Evolutionary conservation across 1,139 yeast genomes (phyloP), one percentile per base, ranked within the genome.

Genomic region (Geotrichum restrictum): DNA sequence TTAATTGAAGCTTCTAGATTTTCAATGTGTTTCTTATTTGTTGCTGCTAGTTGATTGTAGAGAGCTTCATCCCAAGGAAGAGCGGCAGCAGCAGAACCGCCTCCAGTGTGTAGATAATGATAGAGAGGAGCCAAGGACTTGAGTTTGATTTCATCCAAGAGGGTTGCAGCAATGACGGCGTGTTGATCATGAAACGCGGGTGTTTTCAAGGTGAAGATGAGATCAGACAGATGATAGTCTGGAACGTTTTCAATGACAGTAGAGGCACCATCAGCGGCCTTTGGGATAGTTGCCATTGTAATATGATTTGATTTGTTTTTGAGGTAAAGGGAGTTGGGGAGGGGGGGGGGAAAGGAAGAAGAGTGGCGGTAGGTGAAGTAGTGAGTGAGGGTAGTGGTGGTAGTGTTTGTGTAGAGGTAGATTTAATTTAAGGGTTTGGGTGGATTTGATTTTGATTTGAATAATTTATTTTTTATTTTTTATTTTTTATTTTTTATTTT

Each of bases 111-210:
- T 53, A 93, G 74, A 65, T 83, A 79, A 62, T 81, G 73, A 70
- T 89, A 93, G 66, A 88, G 86, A n/a, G 97, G 95, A 0, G 88
- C 96, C 75, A 88, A 77, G 59, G 81, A 75, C 46, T 83, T 80
- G 32, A 74, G 72, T 59, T 76, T 76, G 64, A 93, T 82, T 48
- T 78, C 73, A 37, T 71, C 73, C 48, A 79, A 61, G 51, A 91
- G 74, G 46, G 77, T 76, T 32, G 69, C 63, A 50, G 74, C 68
- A 33, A 84, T 69, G 41, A 69, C 72, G 14, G 71, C 74, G 62
- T 74, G 76, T 64, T 69, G 70, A 44, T 67, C 65, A 54, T 65
- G 65, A 45, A 71, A 62, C 29, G 66, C 68, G 2, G 75, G 72
- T 57, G 72, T 71, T 38, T 77, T 73, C 56, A 87, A 74, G 50